Base-by-base conservation (phyloP, 2,329 filamentous ascomycete genomes). In the Purpureocillium lavendulum region DNA sequence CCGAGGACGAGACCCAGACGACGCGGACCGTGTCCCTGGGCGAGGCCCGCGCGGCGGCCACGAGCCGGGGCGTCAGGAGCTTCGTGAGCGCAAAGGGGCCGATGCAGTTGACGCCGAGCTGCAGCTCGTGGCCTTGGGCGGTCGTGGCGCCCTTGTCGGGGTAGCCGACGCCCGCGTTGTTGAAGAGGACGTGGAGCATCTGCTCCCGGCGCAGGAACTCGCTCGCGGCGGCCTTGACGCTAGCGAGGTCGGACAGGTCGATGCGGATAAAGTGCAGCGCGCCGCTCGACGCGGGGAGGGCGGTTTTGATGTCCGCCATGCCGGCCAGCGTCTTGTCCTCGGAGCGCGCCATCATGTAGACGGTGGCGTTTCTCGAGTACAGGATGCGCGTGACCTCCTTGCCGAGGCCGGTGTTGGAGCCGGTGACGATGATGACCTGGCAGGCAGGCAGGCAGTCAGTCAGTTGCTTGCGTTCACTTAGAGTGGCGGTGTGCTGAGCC, bases 271-370 rank as follows among this genome's bases (percentile, higher is more conserved):
- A 26, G 21, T 26, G 21, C 21, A 26, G 21, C 21, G 5, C 21
- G 21, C 21, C 21, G 21, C 21, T 5, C 21, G 49, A 56, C 1
- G 48, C 47, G 1, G 66, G 59, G 1, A 39, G 30, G 0, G 52
- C 43, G 7, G 53, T 39, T 33, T 63, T 57, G 44, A 77, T 69
- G 18, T 51, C 45, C 4, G 57, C 51, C 13, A 77, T 70, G 10
- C 70, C 69, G 0, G 49, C 40, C 3, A 56, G 49, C 11, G 61
- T 66, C 46, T 70, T 71, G 3, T 57, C 48, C 14, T 60, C 47
- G 1, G 61, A 66, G 15, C 74, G 69, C 1, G 66, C 66, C 9
- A 70, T 69, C 33, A 77, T 53, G 52, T 77, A 78, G 26, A 79
- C 68, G 5, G 60, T 75, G 30, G 62, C 73, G 38, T 73, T 70